phyloP scores from a whole-genome alignment of 164 flowering plant genomes.

The Kalanchoe fedtschenkoi region DNA sequence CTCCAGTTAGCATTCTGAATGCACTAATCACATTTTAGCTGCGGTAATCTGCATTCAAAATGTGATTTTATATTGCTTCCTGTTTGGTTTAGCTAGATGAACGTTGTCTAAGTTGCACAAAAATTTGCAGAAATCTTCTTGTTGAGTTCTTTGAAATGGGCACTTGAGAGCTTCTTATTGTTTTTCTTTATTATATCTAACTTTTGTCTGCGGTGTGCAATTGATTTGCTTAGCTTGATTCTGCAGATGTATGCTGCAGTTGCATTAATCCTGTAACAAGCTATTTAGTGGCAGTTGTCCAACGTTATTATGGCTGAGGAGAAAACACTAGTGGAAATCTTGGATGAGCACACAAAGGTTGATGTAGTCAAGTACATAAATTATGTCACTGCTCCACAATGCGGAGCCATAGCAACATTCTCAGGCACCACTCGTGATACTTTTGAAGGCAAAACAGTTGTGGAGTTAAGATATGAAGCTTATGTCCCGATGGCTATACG shows the following conservation, averaged over 20 bases:
- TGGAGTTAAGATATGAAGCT: slow-evolving; percentile 85
- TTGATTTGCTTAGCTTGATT: neutral
- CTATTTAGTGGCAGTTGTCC: neutral
- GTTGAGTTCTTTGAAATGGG: neutral
- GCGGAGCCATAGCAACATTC: slow-evolving; percentile 88
- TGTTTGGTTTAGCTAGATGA: too few relatives aligned
- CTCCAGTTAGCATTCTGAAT: too few relatives aligned
- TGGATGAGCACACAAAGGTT: slow-evolving; percentile 37
- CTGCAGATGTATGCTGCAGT: neutral
- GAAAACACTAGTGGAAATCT: slow-evolving; percentile 28
- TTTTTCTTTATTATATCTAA: neutral
- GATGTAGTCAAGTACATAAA: slow-evolving; percentile 57
- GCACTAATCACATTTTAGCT: too few relatives aligned
- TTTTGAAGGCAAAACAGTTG: slow-evolving; percentile 69
- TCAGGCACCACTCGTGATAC: slow-evolving; percentile 83
- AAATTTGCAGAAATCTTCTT: too few relatives aligned
- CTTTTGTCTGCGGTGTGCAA: neutral
- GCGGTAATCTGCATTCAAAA: too few relatives aligned
- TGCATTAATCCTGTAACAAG: neutral
- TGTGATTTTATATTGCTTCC: too few relatives aligned
- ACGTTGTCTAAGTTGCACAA: too few relatives aligned
- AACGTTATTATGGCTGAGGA: neutral
- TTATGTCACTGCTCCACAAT: slow-evolving; percentile 51
- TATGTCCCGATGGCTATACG: slow-evolving; percentile 85
- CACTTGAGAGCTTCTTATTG: neutral